These are phyloP conservation scores for Yarrowia osloensis DNA, from an alignment of 805 yeast species.

Conservation along the genomic window DNA sequence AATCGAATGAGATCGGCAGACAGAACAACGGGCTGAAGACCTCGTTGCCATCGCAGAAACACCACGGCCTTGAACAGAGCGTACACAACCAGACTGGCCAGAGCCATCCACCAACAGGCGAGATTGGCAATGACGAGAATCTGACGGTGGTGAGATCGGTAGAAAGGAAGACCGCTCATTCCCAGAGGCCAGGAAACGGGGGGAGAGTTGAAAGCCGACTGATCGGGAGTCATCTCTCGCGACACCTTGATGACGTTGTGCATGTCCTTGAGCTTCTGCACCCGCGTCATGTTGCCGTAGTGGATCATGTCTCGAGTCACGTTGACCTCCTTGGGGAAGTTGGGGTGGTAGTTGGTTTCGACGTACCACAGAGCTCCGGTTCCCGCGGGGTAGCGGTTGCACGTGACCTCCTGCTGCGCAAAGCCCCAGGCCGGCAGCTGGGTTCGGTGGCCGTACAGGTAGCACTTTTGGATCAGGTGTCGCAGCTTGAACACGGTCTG, in stretches of 20 bases:
- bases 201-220: neutral
- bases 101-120: conserved; percentile 31
- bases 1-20: conserved; percentile 48
- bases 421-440: conserved; percentile 69
- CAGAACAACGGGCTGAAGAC: conserved; percentile 8
- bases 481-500: conserved; percentile 58
- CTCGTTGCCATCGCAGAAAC: conserved; percentile 32
- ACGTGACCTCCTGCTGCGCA: conserved; percentile 71
- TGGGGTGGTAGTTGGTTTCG: conserved; percentile 59
- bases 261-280: conserved; percentile 33
- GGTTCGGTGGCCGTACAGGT: conserved; percentile 59
- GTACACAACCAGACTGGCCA: conserved; percentile 28
- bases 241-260: conserved; percentile 32
- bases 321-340: conserved; percentile 36
- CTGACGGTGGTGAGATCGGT: conserved; percentile 32
- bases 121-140: conserved; percentile 33
- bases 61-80: conserved; percentile 30
- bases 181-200: conserved; percentile 32
- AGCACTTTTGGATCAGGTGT: conserved; percentile 61
- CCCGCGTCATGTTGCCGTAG: conserved; percentile 28
- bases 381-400: conserved; percentile 62
- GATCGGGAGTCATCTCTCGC: neutral
- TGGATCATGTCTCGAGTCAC: conserved; percentile 27
- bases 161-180: conserved; percentile 25
- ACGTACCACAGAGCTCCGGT: conserved; percentile 63